Base-by-base conservation (phyloP, 1,139 yeast species). In the Kurtzmaniella quercitrusa region DNA sequence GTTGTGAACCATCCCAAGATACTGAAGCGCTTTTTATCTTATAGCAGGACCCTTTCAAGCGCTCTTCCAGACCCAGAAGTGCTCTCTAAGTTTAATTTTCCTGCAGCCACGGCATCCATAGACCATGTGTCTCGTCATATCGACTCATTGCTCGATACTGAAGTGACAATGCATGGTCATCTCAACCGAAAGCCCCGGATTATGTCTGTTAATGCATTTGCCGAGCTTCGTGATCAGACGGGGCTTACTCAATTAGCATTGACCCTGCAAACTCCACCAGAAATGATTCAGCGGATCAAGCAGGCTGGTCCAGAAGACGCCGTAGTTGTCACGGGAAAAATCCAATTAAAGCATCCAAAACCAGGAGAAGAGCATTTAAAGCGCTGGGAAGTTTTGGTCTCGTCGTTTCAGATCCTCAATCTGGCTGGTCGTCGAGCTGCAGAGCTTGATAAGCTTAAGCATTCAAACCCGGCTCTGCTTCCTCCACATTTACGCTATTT, bases 401-500 rank as follows among this genome's bases (percentile, higher is more conserved):
- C 63, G 0, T 57, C 68, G 3, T 66, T 81, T 35, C 81, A 79
- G 40, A 66, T 80, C 0, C 66, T 93, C 39, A 91, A 89, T 56
- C 58, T 65, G n/a, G 76, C 96, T 2, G 77, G 77, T 48, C 68
- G 79, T 35, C 76, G 78, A 36, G 88, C 94, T 0, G 78, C 95
- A 1, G 85, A 88, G 49, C 66, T 91, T 38, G 84, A 81, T 42
- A 75, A 80, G 33, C 65, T 83, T 43, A 78, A 78, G 46, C 76
- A 69, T 54, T 36, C 57, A 32, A 69, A 67, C 33, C 78, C 80
- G 0, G 64, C 65, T 6, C 76, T 71, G 8, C 76, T 83, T 61
- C 96, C 96, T 0, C 82, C 89, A 1, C 85, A 88, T 53, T 82
- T 80, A 54, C 68, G 98, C 44, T 89, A 84, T 59, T 65, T 93